Evolutionary conservation across 129 eudicot species (phyloP).

Genomic region (Centrapalus pauciflorus): DNA sequence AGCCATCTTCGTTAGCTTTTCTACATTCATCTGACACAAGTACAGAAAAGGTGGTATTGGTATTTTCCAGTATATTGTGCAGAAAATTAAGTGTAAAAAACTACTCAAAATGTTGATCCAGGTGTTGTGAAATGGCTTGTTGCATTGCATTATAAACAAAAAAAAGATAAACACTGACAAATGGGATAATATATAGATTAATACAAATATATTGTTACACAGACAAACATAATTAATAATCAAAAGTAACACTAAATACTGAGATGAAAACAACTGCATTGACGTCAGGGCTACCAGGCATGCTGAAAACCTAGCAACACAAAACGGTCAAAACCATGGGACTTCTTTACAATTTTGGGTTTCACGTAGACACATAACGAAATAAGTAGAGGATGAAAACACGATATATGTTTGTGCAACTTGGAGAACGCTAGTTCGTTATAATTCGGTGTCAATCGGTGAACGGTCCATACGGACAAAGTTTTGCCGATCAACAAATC

Average conservation of each 20-base stretch:
- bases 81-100: neutral
- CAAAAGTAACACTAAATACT: neutral
- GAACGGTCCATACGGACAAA: too few relatives aligned
- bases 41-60: neutral
- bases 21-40: conserved; percentile 61
- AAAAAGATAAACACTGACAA: neutral
- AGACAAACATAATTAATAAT: neutral
- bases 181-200: too few relatives aligned
- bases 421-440: too few relatives aligned
- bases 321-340: neutral
- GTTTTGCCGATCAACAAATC: too few relatives aligned
- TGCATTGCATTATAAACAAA: neutral
- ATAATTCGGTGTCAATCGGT: too few relatives aligned
- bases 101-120: neutral
- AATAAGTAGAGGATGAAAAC: neutral
- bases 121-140: neutral
- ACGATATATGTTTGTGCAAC: neutral
- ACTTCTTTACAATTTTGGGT: neutral
- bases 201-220: neutral
- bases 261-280: too few relatives aligned
- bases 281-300: too few relatives aligned
- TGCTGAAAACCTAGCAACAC: neutral
- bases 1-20: conserved; percentile 77
- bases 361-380: neutral
- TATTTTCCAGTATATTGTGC: neutral